Conservation (phyloP, 257 asterid genomes). For the Jasminum sambac region DNA sequence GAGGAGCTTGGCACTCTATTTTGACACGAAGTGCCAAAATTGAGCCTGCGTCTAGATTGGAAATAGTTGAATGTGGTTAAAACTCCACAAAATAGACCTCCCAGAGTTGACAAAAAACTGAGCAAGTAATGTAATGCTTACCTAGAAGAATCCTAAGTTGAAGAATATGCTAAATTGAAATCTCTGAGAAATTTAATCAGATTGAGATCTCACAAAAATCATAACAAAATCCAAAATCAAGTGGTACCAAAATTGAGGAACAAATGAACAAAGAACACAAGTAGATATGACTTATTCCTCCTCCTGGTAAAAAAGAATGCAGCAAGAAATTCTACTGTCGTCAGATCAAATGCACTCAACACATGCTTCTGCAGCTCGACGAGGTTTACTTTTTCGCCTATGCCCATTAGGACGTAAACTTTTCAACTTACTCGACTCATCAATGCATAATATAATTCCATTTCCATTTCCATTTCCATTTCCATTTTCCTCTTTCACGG, state of each 20-base stretch:
- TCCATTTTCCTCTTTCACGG: conserved; percentile 1
- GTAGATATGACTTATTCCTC: not conserved
- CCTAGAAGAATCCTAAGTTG: not conserved
- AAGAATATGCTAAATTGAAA: not conserved
- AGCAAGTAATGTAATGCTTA: too few species aligned
- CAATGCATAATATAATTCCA: not conserved
- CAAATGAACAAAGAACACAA: not conserved
- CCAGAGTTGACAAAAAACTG: not conserved
- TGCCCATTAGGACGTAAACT: not conserved
- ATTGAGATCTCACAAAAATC: not conserved
- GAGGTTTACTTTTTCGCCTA: not conserved
- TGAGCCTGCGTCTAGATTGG: too few species aligned
- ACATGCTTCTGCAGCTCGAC: not conserved
- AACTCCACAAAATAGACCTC: too few species aligned
- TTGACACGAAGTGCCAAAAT: too few species aligned
- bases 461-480: too few species aligned
- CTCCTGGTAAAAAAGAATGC: not conserved
- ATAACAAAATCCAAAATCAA: not conserved
- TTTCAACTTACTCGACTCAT: not conserved
- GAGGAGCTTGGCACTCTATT: too few species aligned
- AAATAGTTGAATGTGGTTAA: not conserved
- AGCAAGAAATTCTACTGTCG: not conserved
- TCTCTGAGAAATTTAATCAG: not conserved
- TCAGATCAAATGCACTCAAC: conserved; percentile 5
- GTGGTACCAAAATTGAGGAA: not conserved